phyloP scores from a whole-genome alignment of 345 rosid genomes.

The Eutrema yunnanense region DNA sequence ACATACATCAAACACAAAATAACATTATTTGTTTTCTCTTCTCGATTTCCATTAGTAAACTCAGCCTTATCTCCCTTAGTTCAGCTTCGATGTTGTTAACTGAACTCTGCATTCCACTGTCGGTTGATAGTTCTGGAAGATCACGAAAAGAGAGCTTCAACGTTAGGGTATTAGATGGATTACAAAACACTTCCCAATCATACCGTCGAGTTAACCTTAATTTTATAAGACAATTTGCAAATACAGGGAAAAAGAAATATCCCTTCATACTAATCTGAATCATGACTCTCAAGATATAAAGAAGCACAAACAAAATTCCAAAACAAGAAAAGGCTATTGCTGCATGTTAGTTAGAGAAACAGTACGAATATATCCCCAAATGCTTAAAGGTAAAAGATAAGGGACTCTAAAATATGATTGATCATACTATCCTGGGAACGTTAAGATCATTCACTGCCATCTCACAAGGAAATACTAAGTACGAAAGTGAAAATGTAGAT shows the following conservation, averaged over 20 bases:
- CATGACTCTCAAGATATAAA: neutral
- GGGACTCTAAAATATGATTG: neutral
- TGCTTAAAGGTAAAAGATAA: neutral
- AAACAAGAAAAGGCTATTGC: neutral
- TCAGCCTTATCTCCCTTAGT: conserved; percentile 51
- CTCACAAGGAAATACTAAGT: neutral
- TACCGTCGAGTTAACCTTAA: neutral
- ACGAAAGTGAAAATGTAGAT: neutral
- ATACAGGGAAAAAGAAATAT: neutral
- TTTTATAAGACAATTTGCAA: neutral
- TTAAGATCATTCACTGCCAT: neutral
- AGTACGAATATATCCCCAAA: neutral
- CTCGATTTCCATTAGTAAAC: conserved; percentile 64
- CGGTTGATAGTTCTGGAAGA: conserved; percentile 57
- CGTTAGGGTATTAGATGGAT: neutral
- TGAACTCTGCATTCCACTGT: conserved; percentile 45
- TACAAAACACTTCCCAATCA: neutral
- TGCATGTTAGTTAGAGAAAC: neutral
- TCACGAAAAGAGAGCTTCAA: neutral
- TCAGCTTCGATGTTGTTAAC: conserved; percentile 45
- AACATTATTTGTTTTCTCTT: conserved; percentile 46
- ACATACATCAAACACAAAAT: too few relatives aligned
- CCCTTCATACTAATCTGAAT: neutral
- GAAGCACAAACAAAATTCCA: neutral
- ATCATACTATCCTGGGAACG: neutral